Evolutionary conservation across 345 rosid species (phyloP).

Genomic region (Passiflora organensis): DNA sequence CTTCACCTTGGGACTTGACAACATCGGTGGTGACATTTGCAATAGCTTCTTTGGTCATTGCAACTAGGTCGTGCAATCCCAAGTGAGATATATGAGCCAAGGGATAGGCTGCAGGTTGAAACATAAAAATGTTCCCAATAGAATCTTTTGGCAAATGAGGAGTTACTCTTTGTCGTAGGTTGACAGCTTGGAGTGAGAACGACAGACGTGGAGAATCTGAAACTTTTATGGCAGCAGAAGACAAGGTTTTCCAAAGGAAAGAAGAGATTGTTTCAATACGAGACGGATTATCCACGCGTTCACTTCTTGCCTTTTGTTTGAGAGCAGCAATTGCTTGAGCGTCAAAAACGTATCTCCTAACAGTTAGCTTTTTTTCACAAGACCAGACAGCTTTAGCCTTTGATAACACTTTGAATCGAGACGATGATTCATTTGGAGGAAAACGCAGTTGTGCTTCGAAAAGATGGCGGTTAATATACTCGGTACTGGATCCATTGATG

Average conservation of each 20-base stretch:
- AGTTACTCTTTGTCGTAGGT: background rate
- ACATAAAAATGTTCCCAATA: slow-evolving; percentile 11
- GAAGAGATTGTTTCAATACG: slow-evolving; percentile 1
- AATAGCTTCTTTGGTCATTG: background rate
- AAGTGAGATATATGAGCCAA: background rate
- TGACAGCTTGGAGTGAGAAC: background rate
- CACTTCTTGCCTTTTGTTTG: background rate
- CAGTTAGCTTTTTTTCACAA: background rate
- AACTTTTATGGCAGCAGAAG: slow-evolving; percentile 4
- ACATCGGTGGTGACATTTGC: background rate
- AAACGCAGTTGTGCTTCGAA: too few relatives aligned
- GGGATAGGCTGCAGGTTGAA: background rate
- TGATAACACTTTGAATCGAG: too few relatives aligned
- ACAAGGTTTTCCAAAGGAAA: slow-evolving; percentile 16
- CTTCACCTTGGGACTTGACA: background rate
- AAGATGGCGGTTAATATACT: too few relatives aligned
- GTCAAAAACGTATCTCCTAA: slow-evolving; percentile 6
- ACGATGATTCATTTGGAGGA: too few relatives aligned
- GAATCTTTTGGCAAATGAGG: slow-evolving; percentile 7
- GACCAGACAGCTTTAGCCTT: too few relatives aligned
- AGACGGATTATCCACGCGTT: background rate
- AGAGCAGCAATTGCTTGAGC: background rate
- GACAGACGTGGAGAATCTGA: slow-evolving; percentile 2
- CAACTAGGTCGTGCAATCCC: background rate
- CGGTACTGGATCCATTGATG: too few relatives aligned